Evolutionary conservation across 2,329 filamentous ascomycete genomes (phyloP), one percentile per base, ranked within the genome.

Genomic region (Zymoseptoria pseudotritici): DNA sequence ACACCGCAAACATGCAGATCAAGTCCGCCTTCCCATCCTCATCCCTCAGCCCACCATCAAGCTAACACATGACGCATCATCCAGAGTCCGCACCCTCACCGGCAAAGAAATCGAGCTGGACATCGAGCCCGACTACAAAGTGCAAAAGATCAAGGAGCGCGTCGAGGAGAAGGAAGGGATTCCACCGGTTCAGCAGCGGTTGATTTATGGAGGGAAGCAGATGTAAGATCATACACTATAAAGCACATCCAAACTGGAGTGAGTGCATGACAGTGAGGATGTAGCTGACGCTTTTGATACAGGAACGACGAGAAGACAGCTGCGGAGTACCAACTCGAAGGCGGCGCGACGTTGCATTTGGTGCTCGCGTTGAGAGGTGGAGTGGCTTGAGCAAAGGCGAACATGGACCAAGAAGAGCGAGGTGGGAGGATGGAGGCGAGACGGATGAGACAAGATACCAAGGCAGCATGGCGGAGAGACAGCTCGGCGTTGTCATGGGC

Each of bases 91-190:
- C 74, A 99, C 94, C 64, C 86, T 99, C 66, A 97, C 94, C 65
- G 94, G 94, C 73, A 97, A 97, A 82, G 91, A 99, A 80, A 97
- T 97, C 75, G 93, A 97, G 82, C 86, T 99, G 71, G 92, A 97
- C 73, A 96, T 99, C 74, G 94, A 97, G 81, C 82, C 86, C 57
- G 87, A 91, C 72, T 96, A 96, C 83, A 96, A 92, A 84, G 92
- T 97, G 69, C 87, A 89, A 50, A 87, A 92, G 75, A 97, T 99
- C 82, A 99, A 99, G 83, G 94, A 97, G 79, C 92, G 93, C 71
- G 94, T 99, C 58, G 94, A 99, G 77, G 94, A 99, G 81, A 97
- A 97, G 79, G 94, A 97, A 75, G 94, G 94, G 59, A 99, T 99
- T 70, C 93, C 94, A 51, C 94, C 94, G 0, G 91, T 94, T 19